Evolutionary conservation across 225 moss, liverwort and hornwort genomes (phyloP), one percentile per base, ranked within the genome.

Genomic region (Polytrichum commune): DNA sequence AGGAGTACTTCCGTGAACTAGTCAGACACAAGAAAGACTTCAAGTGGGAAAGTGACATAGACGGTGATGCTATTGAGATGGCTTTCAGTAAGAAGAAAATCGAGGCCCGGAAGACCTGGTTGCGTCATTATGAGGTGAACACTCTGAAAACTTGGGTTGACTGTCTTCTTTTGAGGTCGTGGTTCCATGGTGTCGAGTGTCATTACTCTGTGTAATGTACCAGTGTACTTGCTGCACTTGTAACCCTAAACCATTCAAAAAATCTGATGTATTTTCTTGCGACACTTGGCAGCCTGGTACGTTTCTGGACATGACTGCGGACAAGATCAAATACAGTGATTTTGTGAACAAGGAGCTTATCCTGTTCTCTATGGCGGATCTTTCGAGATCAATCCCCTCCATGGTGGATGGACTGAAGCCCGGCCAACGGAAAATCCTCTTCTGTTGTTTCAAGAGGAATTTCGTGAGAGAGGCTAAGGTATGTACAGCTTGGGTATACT

Each of bases 41-140:
- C 65, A 33, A 67, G 32, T 98, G 98, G 98, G 84, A 76, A 5
- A 87, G 87, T 64, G 70, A 93, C 71, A 76, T 82, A 73, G 98
- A 98, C 69, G 92, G 98, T 24, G 98, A 98, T 62, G 98, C 98
- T 16, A 98, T 98, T 56, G 98, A 98, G 76, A 98, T 98, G 98
- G 98, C 98, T 1, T 98, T 98, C 69, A 98, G 98, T 71, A 98
- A 98, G 83, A 98, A 98, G 76, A 98, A 98, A 64, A 78, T 98
- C 0, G 95, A 98, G 56, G 95, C 91, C 60, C 91, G 98, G 27
- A 98, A 98, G 73, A 91, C 91, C 4, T 98, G 98, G 98, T 69
- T 98, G 63, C 94, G 98, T 18, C 98, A 89, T 25, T 98, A 85
- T 64, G 91, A 93, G 91, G 98, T 98, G 78, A 46, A 46, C 4